Evolutionary conservation across 495 filamentous ascomycete genomes (phyloP).

Genomic region (Penicillium riverlandense): DNA sequence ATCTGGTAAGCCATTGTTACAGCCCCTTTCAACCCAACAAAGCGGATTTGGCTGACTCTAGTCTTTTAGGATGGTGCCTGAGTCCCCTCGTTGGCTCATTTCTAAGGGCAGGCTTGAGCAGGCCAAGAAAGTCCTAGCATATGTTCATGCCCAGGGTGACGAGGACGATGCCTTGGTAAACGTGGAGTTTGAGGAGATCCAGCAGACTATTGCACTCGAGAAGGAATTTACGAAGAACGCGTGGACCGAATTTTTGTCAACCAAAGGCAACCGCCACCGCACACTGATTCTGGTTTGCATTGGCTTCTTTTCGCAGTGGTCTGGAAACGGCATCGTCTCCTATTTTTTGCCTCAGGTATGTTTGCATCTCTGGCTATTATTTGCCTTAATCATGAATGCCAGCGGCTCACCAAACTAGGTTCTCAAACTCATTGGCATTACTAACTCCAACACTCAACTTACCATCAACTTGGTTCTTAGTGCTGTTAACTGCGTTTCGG

Average conservation of each 20-base stretch:
- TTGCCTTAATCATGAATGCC: constrained; percentile 1
- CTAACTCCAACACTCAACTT: constrained; percentile 36
- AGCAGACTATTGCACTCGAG: constrained; percentile 16
- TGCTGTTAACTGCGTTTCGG: constrained; percentile 33
- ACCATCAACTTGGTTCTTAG: constrained; percentile 23
- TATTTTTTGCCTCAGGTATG: constrained; percentile 33
- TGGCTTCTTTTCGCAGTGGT: constrained; percentile 48
- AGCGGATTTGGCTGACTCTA: too few species aligned
- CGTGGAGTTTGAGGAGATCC: constrained; percentile 19
- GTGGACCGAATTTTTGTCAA: constrained; percentile 51
- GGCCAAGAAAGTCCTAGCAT: constrained; percentile 22
- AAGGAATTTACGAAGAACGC: constrained; percentile 22
- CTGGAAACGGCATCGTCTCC: constrained; percentile 32
- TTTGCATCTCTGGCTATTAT: background rate
- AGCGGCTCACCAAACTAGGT: constrained; percentile 26
- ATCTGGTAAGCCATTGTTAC: constrained; percentile 25
- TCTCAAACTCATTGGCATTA: constrained; percentile 48
- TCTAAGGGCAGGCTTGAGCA: constrained; percentile 22
- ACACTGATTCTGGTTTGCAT: constrained; percentile 48
- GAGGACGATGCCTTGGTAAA: constrained; percentile 10
- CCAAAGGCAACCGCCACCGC: constrained; percentile 60
- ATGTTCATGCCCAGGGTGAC: constrained; percentile 21
- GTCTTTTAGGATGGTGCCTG: constrained; percentile 26
- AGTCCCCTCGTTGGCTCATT: constrained; percentile 31
- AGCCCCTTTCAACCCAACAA: too few species aligned